phyloP scores from a whole-genome alignment of 2,329 filamentous ascomycete genomes.

The Trichoderma lentiforme region DNA sequence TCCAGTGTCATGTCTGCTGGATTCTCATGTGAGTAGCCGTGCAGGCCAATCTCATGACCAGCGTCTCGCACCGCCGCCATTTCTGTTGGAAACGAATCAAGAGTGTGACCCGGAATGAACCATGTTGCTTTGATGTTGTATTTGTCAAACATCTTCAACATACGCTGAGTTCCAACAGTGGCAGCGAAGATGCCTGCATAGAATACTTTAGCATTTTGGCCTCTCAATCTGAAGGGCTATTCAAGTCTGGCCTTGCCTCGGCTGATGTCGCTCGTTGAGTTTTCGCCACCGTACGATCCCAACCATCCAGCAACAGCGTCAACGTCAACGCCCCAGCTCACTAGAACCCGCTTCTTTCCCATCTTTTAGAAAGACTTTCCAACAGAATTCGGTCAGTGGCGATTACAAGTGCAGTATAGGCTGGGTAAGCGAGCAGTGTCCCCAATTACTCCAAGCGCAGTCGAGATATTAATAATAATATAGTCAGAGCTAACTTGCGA shows the following conservation, averaged over 20 bases:
- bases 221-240: neutral
- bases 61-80: neutral
- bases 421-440: too few relatives aligned
- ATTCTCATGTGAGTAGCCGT: conserved; percentile 1
- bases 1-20: neutral
- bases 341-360: neutral
- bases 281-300: neutral
- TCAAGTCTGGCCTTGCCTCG: neutral
- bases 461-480: too few relatives aligned
- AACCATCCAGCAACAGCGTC: neutral
- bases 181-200: neutral
- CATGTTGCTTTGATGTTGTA: conserved; percentile 1
- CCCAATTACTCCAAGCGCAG: too few relatives aligned
- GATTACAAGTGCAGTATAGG: too few relatives aligned
- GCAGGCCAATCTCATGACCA: neutral
- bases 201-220: neutral
- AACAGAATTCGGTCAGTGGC: neutral
- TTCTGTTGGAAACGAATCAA: neutral
- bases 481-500: too few relatives aligned
- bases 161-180: neutral
- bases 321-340: neutral
- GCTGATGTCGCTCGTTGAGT: neutral
- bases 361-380: neutral
- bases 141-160: neutral
- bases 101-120: neutral